Evolutionary conservation across 352 stramenopile species (phyloP), one percentile per base, ranked within the genome.

Genomic region (Pythium brachiatum): DNA sequence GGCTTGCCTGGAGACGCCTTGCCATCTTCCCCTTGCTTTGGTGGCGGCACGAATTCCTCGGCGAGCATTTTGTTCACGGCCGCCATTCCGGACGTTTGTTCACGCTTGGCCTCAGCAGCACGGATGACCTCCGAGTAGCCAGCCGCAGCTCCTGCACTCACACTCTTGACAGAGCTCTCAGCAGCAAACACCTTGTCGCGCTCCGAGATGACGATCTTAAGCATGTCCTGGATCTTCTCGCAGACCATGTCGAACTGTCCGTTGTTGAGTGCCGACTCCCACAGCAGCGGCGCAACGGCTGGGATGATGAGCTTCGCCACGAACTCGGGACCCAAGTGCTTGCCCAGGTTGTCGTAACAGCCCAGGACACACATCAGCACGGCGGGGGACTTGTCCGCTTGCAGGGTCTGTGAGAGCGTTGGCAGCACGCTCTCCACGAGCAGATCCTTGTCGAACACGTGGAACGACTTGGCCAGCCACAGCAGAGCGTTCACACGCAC

Each of bases 291-390:
- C 20, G 86, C 73, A 8, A 95, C 84, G 0, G 86, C 84, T 11
- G 86, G 86, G 53, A 95, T 79, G 46, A 95, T 89, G 13, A 92
- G 68, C 64, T 92, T 95, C 20, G 86, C 86, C 13, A 85, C 70
- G 47, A 89, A 95, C 65, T 95, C 86, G 0, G 86, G 83, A 0
- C 86, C 86, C 26, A 95, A 51, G 44, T 93, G 84, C 69, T 95
- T 95, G n/a, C 84, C 86, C 13, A 95, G 69, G 54, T 92, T 92
- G 69, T 95, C 86, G 52, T 95, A 95, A 60, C 86, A 95, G 9
- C 84, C 86, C 38, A 95, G 65, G 27, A 94, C 90, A 63, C 86
- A 94, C 86, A 95, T 95, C 38, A 86, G 89, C 41, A 91, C 86
- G 0, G 86, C 86, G 3, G 86, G 86, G 2, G 84, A 90, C 66